Conservation (phyloP, 371 early-diverging fungal species). For the Apophysomyces trapeziformis region DNA sequence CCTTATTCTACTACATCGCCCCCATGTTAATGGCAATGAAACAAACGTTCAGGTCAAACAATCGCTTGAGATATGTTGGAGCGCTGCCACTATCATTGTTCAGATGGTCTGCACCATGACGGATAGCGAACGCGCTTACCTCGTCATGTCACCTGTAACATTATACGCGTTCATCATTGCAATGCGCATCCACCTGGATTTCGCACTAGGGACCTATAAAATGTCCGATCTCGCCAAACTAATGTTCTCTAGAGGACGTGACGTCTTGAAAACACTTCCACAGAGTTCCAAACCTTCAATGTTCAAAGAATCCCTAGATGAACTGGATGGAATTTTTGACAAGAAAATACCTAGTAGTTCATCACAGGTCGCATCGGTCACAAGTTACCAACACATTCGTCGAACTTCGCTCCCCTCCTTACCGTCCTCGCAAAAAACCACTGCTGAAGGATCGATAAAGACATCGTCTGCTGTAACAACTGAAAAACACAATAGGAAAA, state of each 20-base stretch:
- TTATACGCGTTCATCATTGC: constrained; percentile 46
- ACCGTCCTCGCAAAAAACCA: no score
- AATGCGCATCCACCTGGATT: constrained; percentile 36
- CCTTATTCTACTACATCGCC: constrained; percentile 47
- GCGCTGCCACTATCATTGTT: constrained; percentile 44
- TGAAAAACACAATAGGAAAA: no score
- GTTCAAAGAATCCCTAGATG: constrained; percentile 6
- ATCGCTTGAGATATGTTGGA: constrained; percentile 42
- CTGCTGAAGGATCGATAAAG: no score
- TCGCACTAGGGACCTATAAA: constrained; percentile 4
- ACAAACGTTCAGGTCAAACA: constrained; percentile 11
- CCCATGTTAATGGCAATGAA: constrained; percentile 36
- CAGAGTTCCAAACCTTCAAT: not conserved
- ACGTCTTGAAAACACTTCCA: not conserved
- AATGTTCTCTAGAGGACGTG: not conserved
- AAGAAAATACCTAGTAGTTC: not conserved
- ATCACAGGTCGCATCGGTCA: not conserved
- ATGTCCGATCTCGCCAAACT: not conserved
- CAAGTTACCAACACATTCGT: not conserved
- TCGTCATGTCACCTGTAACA: constrained; percentile 40
- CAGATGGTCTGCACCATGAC: constrained; percentile 28
- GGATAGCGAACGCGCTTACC: constrained; percentile 31
- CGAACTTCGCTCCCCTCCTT: not conserved
- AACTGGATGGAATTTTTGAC: not conserved
- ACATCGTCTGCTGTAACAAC: no score